Evolutionary conservation across 176 grass and related monocot species (phyloP).

Genomic region (Poa pratensis): DNA sequence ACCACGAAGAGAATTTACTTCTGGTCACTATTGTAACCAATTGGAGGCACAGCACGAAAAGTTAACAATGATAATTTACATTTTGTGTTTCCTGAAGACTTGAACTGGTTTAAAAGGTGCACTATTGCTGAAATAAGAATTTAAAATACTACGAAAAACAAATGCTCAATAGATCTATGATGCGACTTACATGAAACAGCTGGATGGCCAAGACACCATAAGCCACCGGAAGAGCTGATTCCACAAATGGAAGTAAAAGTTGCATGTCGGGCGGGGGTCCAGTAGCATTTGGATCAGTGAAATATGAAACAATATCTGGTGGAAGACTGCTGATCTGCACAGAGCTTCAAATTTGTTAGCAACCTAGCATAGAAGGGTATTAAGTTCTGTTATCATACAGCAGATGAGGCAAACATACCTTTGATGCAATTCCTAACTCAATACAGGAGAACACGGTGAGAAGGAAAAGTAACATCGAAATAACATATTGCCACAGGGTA

Average conservation of each 20-base stretch:
- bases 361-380: slow-evolving; percentile 29
- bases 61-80: background rate
- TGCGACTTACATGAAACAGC: slow-evolving; percentile 87
- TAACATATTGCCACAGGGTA: slow-evolving; percentile 99
- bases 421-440: slow-evolving; percentile 96
- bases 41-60: background rate
- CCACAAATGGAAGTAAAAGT: slow-evolving; percentile 84
- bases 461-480: slow-evolving; percentile 87
- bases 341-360: slow-evolving; percentile 42
- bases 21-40: background rate
- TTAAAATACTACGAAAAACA: slow-evolving; percentile 29
- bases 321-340: slow-evolving; percentile 91
- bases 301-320: slow-evolving; percentile 93
- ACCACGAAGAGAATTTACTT: background rate
- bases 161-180: slow-evolving; percentile 35
- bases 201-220: slow-evolving; percentile 93
- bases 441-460: slow-evolving; percentile 89
- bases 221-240: slow-evolving; percentile 91
- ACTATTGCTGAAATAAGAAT: background rate
- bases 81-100: background rate
- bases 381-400: slow-evolving; percentile 40
- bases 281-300: slow-evolving; percentile 94
- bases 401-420: slow-evolving; percentile 55
- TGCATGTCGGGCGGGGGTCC: slow-evolving; percentile 94
- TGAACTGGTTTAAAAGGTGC: background rate